phyloP scores from a whole-genome alignment of 1,284 basidiomycete species.

The Paramarasmius palmivorus region DNA sequence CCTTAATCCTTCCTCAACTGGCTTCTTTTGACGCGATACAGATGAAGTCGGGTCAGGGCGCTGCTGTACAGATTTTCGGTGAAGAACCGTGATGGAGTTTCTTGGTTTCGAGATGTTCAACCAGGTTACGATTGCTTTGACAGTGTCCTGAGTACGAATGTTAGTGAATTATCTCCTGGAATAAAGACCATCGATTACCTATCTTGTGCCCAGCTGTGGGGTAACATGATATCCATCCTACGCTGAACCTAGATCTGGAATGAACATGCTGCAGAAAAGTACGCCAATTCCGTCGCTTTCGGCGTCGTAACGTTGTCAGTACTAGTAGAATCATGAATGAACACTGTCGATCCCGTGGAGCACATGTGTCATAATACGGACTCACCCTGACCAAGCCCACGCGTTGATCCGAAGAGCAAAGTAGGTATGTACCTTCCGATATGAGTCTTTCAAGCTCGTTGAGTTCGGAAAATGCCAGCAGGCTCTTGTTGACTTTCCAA shows the following conservation, averaged over 20 bases:
- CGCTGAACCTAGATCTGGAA: slow-evolving; percentile 58
- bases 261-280: slow-evolving; percentile 57
- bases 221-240: slow-evolving; percentile 49
- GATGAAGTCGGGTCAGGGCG: no score
- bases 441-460: slow-evolving; percentile 43
- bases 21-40: no score
- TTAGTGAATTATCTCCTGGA: slow-evolving; percentile 4
- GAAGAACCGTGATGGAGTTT: slow-evolving; percentile 54
- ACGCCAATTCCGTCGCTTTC: slow-evolving; percentile 38
- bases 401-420: slow-evolving; percentile 48
- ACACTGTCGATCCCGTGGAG: not conserved
- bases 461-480: slow-evolving; percentile 53
- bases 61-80: slow-evolving; percentile 14
- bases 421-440: slow-evolving; percentile 49
- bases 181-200: slow-evolving; percentile 19
- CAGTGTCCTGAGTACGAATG: slow-evolving; percentile 43
- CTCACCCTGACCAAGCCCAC: slow-evolving; percentile 54
- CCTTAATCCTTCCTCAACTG: no score
- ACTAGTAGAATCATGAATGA: slow-evolving; percentile 31
- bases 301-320: slow-evolving; percentile 55
- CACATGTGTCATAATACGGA: not conserved
- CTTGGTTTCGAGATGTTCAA: slow-evolving; percentile 74
- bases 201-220: slow-evolving; percentile 55
- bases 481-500: not conserved
- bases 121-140: slow-evolving; percentile 66